phyloP scores from a whole-genome alignment of 192 early-diverging fungal species.

The Coemansia sp. region DNA sequence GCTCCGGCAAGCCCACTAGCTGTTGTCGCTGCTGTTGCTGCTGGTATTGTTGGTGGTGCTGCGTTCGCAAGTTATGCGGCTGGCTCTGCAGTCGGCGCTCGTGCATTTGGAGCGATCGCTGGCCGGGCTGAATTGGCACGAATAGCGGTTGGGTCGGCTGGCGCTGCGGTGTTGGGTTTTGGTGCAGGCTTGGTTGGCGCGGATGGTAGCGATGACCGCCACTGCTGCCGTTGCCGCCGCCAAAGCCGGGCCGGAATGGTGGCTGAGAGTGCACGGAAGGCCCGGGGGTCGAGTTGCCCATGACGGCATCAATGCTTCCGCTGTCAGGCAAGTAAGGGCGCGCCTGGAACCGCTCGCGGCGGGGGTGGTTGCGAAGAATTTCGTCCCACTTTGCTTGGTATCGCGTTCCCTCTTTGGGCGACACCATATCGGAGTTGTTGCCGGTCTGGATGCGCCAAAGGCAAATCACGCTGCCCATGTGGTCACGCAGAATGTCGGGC shows the following conservation, averaged over 20 bases:
- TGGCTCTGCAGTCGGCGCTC: background rate
- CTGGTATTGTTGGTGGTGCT: constrained; percentile 14
- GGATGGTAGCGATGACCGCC: background rate
- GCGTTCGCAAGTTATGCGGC: background rate
- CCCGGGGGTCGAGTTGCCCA: background rate
- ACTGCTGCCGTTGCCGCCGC: background rate
- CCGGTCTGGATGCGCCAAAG: constrained; percentile 51
- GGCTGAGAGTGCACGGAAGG: constrained; percentile 1
- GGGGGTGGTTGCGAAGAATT: constrained; percentile 43
- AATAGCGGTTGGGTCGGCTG: background rate
- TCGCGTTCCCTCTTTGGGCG: constrained; percentile 47
- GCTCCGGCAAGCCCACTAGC: constrained; percentile 23
- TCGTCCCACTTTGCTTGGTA: constrained; percentile 53
- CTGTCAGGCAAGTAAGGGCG: constrained; percentile 15
- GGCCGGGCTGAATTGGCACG: background rate
- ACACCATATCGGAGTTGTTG: constrained; percentile 42
- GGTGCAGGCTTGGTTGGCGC: background rate
- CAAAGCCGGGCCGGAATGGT: background rate
- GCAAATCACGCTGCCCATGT: constrained; percentile 50
- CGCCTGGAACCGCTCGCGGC: constrained; percentile 33
- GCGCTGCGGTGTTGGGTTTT: background rate
- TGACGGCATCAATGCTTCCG: background rate
- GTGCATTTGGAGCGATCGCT: background rate
- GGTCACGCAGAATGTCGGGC: constrained; percentile 50
- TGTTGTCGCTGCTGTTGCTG: background rate